These are phyloP conservation scores for Boletus vermiculosoides DNA, from an alignment of 768 basidiomycete species.

Conservation along the genomic window DNA sequence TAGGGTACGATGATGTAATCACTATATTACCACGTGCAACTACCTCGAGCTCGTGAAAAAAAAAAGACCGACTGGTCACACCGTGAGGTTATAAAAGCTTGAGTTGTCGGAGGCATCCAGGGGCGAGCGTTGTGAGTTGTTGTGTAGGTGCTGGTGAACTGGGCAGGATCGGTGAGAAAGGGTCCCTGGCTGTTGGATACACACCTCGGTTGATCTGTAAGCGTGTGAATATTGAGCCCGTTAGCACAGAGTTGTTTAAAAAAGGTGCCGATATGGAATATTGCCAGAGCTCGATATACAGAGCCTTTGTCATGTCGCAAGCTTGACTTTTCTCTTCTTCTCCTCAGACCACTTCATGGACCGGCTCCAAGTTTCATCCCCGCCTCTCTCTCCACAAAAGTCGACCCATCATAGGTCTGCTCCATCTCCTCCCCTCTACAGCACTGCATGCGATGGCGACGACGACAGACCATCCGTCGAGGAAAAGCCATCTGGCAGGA, in stretches of 20 bases:
- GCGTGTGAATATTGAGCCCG: conserved; percentile 31
- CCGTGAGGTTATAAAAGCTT: background rate
- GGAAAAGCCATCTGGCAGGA: conserved; percentile 26
- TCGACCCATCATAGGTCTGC: conserved; percentile 7
- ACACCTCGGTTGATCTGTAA: conserved; percentile 7
- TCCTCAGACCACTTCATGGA: conserved; percentile 30
- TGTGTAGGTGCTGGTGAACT: background rate
- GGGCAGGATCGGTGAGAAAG: background rate
- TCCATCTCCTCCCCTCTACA: conserved; percentile 10
- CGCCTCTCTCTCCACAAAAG: conserved; percentile 14
- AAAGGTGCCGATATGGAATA: conserved; percentile 41
- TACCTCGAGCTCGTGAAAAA: conserved; percentile 8
- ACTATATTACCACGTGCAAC: conserved; percentile 21
- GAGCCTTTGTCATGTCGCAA: conserved; percentile 39
- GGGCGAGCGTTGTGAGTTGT: background rate
- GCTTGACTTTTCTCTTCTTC: conserved; percentile 35
- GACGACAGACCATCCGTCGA: conserved; percentile 22
- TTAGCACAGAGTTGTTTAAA: conserved; percentile 34
- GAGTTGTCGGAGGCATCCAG: background rate
- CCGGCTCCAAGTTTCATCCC: conserved; percentile 14
- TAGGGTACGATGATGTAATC: conserved; percentile 30
- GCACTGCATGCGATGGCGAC: conserved; percentile 17
- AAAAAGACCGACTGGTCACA: background rate
- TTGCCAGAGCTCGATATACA: conserved; percentile 40
- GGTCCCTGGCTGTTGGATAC: background rate